These are phyloP conservation scores for Scenedesmus sp. DNA, from an alignment of 163 green algal species.

Conservation along the genomic window DNA sequence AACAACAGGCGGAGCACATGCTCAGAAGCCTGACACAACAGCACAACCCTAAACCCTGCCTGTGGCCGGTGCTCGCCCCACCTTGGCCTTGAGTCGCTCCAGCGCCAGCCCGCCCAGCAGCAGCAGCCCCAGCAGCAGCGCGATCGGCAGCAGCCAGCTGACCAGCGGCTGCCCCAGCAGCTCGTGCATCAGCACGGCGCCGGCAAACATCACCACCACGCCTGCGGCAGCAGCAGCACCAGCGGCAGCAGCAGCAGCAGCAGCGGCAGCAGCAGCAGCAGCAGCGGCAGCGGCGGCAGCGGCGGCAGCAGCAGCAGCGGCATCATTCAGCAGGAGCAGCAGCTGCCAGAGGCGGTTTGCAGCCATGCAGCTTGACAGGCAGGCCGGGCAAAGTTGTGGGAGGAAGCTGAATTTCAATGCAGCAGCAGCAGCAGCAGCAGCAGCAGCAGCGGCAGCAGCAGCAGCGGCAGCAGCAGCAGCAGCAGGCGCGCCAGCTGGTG, in stretches of 20 bases:
- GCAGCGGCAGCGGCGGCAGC: not conserved
- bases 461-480: no score
- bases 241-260: not conserved
- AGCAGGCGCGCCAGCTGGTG: not conserved
- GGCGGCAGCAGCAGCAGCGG: not conserved
- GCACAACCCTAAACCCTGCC: not conserved
- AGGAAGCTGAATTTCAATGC: no score
- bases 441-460: no score
- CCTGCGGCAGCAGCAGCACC: conserved; percentile 4
- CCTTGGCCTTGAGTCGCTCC: conserved; percentile 4
- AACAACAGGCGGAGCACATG: not conserved
- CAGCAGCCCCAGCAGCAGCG: conserved; percentile 29
- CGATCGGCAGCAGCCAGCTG: conserved; percentile 6
- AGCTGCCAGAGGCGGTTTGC: no score
- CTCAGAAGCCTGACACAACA: not conserved
- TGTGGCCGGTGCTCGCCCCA: not conserved
- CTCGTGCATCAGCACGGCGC: conserved; percentile 17
- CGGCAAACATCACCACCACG: conserved; percentile 9
- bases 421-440: no score
- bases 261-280: not conserved
- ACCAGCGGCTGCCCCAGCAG: not conserved
- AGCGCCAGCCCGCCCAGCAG: not conserved
- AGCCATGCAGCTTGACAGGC: no score
- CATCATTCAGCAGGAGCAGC: no score
- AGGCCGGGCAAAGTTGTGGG: no score